Evolutionary conservation across 352 stramenopile species (phyloP).

Genomic region (Thraustotheca clavata): DNA sequence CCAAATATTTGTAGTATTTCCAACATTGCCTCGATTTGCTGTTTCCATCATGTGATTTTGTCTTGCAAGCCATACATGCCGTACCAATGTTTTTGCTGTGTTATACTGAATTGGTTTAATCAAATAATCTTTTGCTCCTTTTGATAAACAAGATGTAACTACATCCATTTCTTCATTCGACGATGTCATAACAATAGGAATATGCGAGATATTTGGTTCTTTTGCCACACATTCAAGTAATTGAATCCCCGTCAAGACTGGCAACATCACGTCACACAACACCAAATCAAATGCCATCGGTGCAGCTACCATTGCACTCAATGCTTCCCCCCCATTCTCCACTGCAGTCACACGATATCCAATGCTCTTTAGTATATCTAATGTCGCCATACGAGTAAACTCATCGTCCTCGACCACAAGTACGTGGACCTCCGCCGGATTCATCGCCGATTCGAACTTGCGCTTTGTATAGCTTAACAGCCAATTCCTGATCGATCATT

Average conservation of each 20-base stretch:
- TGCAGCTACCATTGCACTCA: constrained; percentile 56
- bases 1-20: constrained; percentile 48
- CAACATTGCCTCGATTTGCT: constrained; percentile 1
- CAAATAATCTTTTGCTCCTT: constrained; percentile 84
- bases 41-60: constrained; percentile 11
- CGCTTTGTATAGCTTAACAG: too few species aligned
- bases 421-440: constrained; percentile 82
- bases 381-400: constrained; percentile 83
- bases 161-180: constrained; percentile 88
- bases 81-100: constrained; percentile 83
- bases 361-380: constrained; percentile 84
- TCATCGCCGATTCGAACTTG: constrained; percentile 33
- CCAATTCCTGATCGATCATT: background rate
- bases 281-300: constrained; percentile 81
- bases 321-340: constrained; percentile 68
- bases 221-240: constrained; percentile 79
- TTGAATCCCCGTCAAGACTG: constrained; percentile 83
- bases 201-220: constrained; percentile 53
- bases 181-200: constrained; percentile 86
- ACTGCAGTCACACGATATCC: constrained; percentile 79
- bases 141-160: constrained; percentile 80
- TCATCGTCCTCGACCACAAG: constrained; percentile 85
- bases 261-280: constrained; percentile 85
- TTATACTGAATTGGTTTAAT: constrained; percentile 88
- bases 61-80: constrained; percentile 66